Evolutionary conservation across 2,329 filamentous ascomycete species (phyloP), one percentile per base, ranked within the genome.

Genomic region (Aspergillus alliaceus): DNA sequence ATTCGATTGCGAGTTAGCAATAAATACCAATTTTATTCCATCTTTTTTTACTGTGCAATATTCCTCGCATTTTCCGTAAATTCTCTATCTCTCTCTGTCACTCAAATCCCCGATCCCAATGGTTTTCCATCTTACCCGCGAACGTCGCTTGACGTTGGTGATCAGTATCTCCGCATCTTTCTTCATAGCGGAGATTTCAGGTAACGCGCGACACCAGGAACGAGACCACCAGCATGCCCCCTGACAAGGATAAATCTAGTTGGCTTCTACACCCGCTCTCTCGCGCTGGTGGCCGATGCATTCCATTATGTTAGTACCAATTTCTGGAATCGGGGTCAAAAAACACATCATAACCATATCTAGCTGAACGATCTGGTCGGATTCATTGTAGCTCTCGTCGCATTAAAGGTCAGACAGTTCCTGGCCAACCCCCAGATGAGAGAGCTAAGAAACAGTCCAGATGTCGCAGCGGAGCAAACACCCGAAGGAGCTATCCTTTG

Each of bases 281-380:
- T 93, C 11, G 88, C 88, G 1, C 78, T 93, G 2, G 78, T 92
- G 25, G 89, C 90, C 27, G 90, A 93, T 78, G 88, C 90, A 1
- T 91, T 92, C 64, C 90, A 92, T 69, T 90, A 91, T 68, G 87
- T 89, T 75, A 59, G 82, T 63, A 35, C 20, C 18, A 50, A n/a
- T n/a, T n/a, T n/a, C n/a, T n/a, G n/a, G n/a, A n/a, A n/a, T n/a
- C n/a, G n/a, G n/a, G n/a, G n/a, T n/a, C n/a, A n/a, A n/a, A n/a
- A n/a, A n/a, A n/a, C n/a, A n/a, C n/a, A n/a, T n/a, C n/a, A n/a
- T n/a, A n/a, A n/a, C n/a, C n/a, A n/a, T n/a, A n/a, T 18, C 69
- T 48, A 89, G 86, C 71, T 91, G 59, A 90, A 88, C 64, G 89
- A 92, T 65, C 73, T 91, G 1, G 81, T 91, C 53, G 83, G 87